phyloP scores from a whole-genome alignment of 164 flowering plant species.

The Kalanchoe fedtschenkoi region DNA sequence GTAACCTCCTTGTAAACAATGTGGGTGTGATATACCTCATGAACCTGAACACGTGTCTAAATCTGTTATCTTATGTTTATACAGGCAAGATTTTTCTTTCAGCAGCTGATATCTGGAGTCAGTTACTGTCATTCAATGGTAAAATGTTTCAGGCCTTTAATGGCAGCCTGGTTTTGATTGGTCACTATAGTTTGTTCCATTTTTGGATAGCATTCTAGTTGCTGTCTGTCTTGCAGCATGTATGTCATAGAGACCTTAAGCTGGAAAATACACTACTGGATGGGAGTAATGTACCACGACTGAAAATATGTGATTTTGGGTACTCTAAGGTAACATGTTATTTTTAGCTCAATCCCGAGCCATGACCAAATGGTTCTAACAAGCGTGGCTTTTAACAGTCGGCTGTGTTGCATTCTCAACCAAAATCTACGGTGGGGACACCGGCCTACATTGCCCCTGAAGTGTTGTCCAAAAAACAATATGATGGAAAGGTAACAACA shows the following conservation, averaged over 20 bases:
- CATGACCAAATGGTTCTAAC: neutral
- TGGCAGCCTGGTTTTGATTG: neutral
- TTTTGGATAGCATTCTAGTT: neutral
- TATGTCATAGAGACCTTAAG: conserved; percentile 79
- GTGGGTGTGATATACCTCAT: neutral
- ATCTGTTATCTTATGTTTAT: neutral
- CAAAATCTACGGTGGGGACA: conserved; percentile 81
- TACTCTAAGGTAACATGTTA: conserved; percentile 54
- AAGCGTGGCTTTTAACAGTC: conserved; percentile 29
- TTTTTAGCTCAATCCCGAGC: neutral
- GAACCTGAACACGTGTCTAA: neutral
- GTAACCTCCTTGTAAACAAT: neutral
- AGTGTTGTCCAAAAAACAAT: conserved; percentile 55
- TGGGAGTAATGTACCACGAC: conserved; percentile 57
- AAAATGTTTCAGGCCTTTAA: neutral
- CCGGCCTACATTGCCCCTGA: conserved; percentile 90
- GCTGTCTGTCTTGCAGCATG: conserved; percentile 36
- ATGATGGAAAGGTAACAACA: conserved; percentile 65
- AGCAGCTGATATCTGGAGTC: conserved; percentile 92
- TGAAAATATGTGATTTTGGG: conserved; percentile 81
- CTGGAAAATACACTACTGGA: conserved; percentile 74
- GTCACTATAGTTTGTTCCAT: neutral
- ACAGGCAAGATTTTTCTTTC: conserved; percentile 86
- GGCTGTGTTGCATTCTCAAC: conserved; percentile 73
- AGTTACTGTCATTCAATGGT: conserved; percentile 94